Conservation (phyloP, 129 eudicot species). For the Saposhnikovia divaricata region DNA sequence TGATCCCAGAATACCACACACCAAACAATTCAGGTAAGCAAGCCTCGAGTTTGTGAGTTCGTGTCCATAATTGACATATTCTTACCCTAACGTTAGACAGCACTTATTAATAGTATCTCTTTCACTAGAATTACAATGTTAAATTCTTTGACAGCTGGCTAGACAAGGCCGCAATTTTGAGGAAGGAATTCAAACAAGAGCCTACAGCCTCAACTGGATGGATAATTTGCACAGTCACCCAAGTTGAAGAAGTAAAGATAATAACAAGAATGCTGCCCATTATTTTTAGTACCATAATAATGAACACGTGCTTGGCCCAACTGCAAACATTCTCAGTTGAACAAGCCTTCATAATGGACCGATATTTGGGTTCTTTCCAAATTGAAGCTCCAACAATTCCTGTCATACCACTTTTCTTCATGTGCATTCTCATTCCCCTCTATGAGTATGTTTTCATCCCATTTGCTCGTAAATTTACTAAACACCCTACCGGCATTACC, state of each 20-base stretch:
- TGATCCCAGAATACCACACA: constrained; percentile 32
- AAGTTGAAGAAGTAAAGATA: constrained; percentile 72
- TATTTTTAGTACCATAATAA: constrained; percentile 57
- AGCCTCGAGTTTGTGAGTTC: not conserved
- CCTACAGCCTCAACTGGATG: constrained; percentile 48
- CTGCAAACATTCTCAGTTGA: constrained; percentile 71
- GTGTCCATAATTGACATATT: not conserved
- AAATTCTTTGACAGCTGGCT: constrained; percentile 31
- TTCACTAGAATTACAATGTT: not conserved
- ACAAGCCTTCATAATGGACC: constrained; percentile 59
- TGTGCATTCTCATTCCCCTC: constrained; percentile 52
- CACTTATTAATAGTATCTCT: not conserved
- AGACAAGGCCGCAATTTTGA: constrained; percentile 60
- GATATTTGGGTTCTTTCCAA: constrained; percentile 27
- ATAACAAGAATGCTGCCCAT: constrained; percentile 71
- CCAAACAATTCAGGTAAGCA: constrained; percentile 47
- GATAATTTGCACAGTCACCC: constrained; percentile 62
- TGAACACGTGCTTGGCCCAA: constrained; percentile 80
- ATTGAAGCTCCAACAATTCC: constrained; percentile 27
- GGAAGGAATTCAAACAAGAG: constrained; percentile 28
- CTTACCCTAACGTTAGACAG: not conserved
- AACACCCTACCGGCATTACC: constrained; percentile 64
- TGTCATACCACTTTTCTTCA: constrained; percentile 59
- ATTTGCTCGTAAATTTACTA: constrained; percentile 47
- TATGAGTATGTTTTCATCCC: constrained; percentile 63